These are phyloP conservation scores for Myriosclerotinia curreyana DNA, from an alignment of 2,329 filamentous ascomycete species.

Conservation along the genomic window DNA sequence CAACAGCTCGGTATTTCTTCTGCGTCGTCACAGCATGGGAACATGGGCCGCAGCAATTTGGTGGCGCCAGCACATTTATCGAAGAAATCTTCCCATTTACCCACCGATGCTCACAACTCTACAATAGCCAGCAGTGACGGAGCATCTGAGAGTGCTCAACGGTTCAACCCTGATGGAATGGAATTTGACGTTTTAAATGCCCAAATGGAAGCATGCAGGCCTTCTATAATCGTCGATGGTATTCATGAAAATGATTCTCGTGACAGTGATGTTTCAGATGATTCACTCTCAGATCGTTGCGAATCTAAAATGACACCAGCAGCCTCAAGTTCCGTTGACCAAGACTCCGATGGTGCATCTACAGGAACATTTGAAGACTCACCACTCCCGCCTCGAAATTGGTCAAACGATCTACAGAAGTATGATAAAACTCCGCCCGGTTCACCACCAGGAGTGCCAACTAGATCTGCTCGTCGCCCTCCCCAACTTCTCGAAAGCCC, in stretches of 20 bases:
- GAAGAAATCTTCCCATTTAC: background rate
- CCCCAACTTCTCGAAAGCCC: slow-evolving; percentile 28
- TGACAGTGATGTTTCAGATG: slow-evolving; percentile 29
- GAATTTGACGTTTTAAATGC: slow-evolving; percentile 20
- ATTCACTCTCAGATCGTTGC: slow-evolving; percentile 28
- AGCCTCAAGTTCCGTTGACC: slow-evolving; percentile 24
- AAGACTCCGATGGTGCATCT: slow-evolving; percentile 20
- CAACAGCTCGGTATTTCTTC: slow-evolving; percentile 17
- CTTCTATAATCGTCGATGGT: slow-evolving; percentile 9
- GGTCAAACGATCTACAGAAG: slow-evolving; percentile 23
- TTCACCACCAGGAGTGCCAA: slow-evolving; percentile 29
- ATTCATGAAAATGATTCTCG: slow-evolving; percentile 8
- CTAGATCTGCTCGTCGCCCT: slow-evolving; percentile 22
- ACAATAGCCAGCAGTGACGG: slow-evolving; percentile 21
- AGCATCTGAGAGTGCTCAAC: slow-evolving; percentile 12
- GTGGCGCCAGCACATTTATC: background rate
- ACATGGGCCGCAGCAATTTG: background rate
- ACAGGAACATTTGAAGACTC: slow-evolving; percentile 27
- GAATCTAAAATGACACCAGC: slow-evolving; percentile 14
- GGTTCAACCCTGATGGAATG: slow-evolving; percentile 9
- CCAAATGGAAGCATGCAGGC: slow-evolving; percentile 5
- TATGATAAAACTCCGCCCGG: slow-evolving; percentile 31
- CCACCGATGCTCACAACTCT: background rate
- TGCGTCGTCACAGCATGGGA: background rate
- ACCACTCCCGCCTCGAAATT: slow-evolving; percentile 30